Evolutionary conservation across 1,284 basidiomycete species (phyloP), one percentile per base, ranked within the genome.

Genomic region (Sporisorium reilianum): DNA sequence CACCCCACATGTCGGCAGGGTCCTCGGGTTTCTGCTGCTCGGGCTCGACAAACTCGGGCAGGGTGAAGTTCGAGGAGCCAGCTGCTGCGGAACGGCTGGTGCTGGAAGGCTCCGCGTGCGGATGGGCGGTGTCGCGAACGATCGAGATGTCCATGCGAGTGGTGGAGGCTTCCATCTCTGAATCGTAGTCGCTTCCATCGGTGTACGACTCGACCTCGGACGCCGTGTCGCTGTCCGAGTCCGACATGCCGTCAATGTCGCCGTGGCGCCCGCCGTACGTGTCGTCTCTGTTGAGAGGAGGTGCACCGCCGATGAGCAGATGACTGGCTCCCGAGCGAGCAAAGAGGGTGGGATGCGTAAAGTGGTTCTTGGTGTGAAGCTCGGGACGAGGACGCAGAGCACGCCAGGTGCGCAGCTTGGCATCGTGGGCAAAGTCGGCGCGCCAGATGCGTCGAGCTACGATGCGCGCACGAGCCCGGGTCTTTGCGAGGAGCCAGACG

Each of bases 281-380:
- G 20, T 74, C 63, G 30, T 62, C 50, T 34, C 75, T 32, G 10
- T 34, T 65, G 0, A 66, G 55, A 40, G 71, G 66, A 42, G 75
- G 62, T 5, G 66, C 71, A 20, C 62, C 65, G 7, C 74, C 77
- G 14, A 78, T 40, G 32, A 78, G 63, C 28, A 78, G 36, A 40
- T 78, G 60, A 10, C 59, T 69, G 8, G 74, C 74, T 20, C 71
- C 71, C 0, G 73, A 76, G 12, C 77, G 57, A 11, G 77, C 77
- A 57, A 74, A 78, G 55, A 78, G 66, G 12, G 75, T 72, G 4
- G 77, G 77, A 30, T 78, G 77, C 0, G 63, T 74, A 30, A 78
- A 78, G 51, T 78, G 75, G 48, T 78, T 74, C 44, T 69, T 78
- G 40, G 72, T 67, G 40, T 69, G 54, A 30, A 67, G 60, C 53